Evolutionary conservation across 1,284 basidiomycete genomes (phyloP), one percentile per base, ranked within the genome.

Genomic region (Grifola frondosa): DNA sequence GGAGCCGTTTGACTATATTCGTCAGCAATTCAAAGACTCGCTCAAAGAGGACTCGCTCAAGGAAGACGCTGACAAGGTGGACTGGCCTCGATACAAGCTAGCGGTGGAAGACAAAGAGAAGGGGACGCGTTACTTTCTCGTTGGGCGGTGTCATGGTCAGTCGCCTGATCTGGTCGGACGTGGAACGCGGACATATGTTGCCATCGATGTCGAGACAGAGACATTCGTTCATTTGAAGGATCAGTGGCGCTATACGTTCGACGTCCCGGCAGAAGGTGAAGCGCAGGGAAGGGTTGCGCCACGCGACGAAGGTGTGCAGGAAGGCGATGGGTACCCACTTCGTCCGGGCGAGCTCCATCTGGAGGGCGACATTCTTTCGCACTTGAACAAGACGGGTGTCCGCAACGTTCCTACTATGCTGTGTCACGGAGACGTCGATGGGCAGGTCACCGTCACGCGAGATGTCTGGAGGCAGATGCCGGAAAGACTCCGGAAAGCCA

Each of bases 131-230:
- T 16, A 42, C 4, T 37, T 40, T 25, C 25, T 37, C 5, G 37
- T 45, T 17, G 48, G 40, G 7, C 22, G 33, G 12, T 40, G 40
- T 15, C 25, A 40, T 23, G 42, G 39, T 40, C 13, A 12, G 3
- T 31, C 48, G 1, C 3, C 26, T 3, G 40, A 30, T 13, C 16
- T 49, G 7, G 4, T 17, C 7, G 44, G 49, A 6, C 37, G 49
- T 12, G 44, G 40, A 0, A 50, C 49, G 3, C 41, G 36, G 2
- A 41, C 40, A 3, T 50, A 44, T 15, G 30, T 50, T 9, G 49
- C 49, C 17, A 21, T 49, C 5, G 29, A 29, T 3, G 19, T 35
- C 11, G 19, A n/a, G 3, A 12, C 6, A 3, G 39, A 30, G 10
- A 17, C 29, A 8, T 28, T 45, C 7, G 34, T 30, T 4, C 42